Evolutionary conservation across 2,329 filamentous ascomycete species (phyloP).

Genomic region (Penicillium palitans): DNA sequence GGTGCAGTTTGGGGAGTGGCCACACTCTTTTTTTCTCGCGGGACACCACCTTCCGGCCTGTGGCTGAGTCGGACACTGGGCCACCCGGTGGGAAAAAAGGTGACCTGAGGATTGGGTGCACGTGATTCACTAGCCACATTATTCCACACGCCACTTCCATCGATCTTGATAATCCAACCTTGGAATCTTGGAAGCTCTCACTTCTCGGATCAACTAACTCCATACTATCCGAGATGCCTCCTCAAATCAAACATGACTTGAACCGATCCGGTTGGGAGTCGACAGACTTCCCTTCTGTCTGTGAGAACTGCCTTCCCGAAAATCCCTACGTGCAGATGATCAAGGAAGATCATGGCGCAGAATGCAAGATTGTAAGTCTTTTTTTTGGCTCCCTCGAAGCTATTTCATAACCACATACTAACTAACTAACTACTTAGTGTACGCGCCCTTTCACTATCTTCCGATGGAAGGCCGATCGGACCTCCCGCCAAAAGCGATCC

Average conservation of each 20-base stretch:
- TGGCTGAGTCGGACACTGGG: slow-evolving; percentile 21
- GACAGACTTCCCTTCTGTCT: slow-evolving; percentile 53
- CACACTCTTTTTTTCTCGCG: slow-evolving; percentile 6
- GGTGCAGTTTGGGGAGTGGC: slow-evolving; percentile 1
- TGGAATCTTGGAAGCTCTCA: slow-evolving; percentile 2
- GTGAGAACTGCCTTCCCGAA: slow-evolving; percentile 89
- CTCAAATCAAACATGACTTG: slow-evolving; percentile 93
- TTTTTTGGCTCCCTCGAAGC: no score
- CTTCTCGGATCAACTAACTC: not conserved
- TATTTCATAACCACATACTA: slow-evolving; percentile 4
- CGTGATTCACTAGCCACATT: slow-evolving; percentile 11
- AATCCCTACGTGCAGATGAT: slow-evolving; percentile 99
- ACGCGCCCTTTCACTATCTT: slow-evolving; percentile 96
- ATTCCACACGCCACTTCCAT: slow-evolving; percentile 17
- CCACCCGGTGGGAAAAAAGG: slow-evolving; percentile 12
- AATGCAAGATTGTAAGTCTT: slow-evolving; percentile 66
- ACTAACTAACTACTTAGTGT: slow-evolving; percentile 52
- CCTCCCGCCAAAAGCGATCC: slow-evolving; percentile 86
- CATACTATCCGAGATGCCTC: slow-evolving; percentile 55
- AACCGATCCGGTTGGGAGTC: slow-evolving; percentile 97
- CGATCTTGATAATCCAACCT: slow-evolving; percentile 10
- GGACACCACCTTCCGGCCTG: slow-evolving; percentile 20
- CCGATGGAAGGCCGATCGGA: slow-evolving; percentile 89
- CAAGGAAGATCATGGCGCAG: slow-evolving; percentile 90
- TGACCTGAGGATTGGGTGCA: slow-evolving; percentile 17